Evolutionary conservation across 352 stramenopile genomes (phyloP).

Genomic region (Globisporangium takayamanum): DNA sequence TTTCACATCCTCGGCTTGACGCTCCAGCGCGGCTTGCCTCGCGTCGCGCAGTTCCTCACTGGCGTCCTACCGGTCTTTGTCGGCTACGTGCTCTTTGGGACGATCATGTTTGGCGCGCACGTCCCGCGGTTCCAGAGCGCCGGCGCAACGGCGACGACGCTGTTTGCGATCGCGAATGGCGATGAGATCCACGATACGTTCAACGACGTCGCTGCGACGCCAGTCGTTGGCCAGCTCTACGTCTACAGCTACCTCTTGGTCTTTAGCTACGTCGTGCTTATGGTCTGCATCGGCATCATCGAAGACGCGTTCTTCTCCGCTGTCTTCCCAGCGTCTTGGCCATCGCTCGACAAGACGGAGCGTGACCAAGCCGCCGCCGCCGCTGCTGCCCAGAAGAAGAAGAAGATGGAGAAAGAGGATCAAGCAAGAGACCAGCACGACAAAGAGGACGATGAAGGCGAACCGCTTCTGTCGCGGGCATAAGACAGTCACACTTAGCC

Average conservation of each 20-base stretch:
- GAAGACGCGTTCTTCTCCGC: slow-evolving; percentile 87
- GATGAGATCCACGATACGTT: slow-evolving; percentile 88
- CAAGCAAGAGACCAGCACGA: not conserved
- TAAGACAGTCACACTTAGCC: not conserved
- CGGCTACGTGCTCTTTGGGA: slow-evolving; percentile 80
- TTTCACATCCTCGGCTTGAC: slow-evolving; percentile 81
- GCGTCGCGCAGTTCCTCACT: slow-evolving; percentile 71
- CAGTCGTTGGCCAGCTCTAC: slow-evolving; percentile 78
- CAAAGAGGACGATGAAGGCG: not conserved
- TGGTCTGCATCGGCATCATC: slow-evolving; percentile 87
- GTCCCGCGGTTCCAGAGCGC: slow-evolving; percentile 70
- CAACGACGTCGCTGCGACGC: slow-evolving; percentile 55
- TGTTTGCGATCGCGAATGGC: slow-evolving; percentile 84
- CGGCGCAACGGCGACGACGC: slow-evolving; percentile 56
- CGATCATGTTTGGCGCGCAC: slow-evolving; percentile 82
- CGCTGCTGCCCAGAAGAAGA: not conserved
- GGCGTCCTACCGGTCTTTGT: slow-evolving; percentile 83
- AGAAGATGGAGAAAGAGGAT: not conserved
- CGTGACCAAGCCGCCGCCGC: slow-evolving; percentile 3
- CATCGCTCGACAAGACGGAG: slow-evolving; percentile 28
- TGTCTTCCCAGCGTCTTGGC: slow-evolving; percentile 64
- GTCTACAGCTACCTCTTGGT: slow-evolving; percentile 84
- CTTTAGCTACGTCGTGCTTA: slow-evolving; percentile 87
- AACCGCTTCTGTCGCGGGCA: not conserved
- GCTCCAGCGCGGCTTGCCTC: slow-evolving; percentile 54